phyloP scores from a whole-genome alignment of 164 flowering plant species.

The Cinnamomum chago region DNA sequence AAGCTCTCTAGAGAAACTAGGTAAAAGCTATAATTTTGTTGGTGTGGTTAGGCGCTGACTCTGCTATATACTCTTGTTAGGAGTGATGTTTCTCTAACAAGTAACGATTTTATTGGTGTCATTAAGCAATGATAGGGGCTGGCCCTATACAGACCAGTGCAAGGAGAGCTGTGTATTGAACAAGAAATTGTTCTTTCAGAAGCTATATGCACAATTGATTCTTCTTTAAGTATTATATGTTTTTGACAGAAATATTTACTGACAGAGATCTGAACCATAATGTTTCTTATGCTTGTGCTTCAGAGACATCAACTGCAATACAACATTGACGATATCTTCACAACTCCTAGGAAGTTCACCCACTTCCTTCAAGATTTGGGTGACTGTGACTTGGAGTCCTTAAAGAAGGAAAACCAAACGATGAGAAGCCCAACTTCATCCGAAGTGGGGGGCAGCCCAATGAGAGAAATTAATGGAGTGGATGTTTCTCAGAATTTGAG shows the following conservation, averaged over 20 bases:
- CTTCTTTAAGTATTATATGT: neutral
- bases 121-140: too few relatives aligned
- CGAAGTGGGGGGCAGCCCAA: slow-evolving; percentile 36
- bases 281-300: slow-evolving; percentile 14
- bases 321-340: slow-evolving; percentile 51
- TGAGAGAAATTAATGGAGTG: slow-evolving; percentile 23
- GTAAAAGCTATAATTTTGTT: too few relatives aligned
- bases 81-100: too few relatives aligned
- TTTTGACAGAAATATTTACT: neutral
- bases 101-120: too few relatives aligned
- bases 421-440: slow-evolving; percentile 36
- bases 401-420: slow-evolving; percentile 30
- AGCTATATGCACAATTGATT: too few relatives aligned
- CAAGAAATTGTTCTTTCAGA: too few relatives aligned
- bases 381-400: slow-evolving; percentile 28
- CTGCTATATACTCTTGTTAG: too few relatives aligned
- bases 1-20: too few relatives aligned
- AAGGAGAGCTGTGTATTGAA: too few relatives aligned
- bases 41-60: too few relatives aligned
- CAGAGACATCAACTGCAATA: slow-evolving; percentile 55
- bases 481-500: slow-evolving; percentile 13
- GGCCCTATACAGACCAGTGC: too few relatives aligned
- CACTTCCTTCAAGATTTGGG: slow-evolving; percentile 63
- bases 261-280: neutral
- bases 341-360: slow-evolving; percentile 78